Conservation (phyloP, 495 filamentous ascomycete genomes). For the Neurospora sublineolata region DNA sequence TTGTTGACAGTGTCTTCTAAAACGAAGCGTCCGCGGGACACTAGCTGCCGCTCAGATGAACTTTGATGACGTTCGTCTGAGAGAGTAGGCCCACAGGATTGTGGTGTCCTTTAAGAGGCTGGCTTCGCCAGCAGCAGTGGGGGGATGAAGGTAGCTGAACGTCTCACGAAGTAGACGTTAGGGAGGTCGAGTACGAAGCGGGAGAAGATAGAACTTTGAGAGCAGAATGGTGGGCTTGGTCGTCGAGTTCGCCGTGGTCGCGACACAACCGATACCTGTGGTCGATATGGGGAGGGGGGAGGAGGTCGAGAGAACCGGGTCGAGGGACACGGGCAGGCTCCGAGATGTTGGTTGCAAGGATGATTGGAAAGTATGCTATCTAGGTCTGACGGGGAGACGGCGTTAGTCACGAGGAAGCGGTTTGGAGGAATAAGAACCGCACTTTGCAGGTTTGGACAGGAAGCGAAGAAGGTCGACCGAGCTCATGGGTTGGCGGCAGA, state of each 20-base stretch:
- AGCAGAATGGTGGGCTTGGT: conserved; percentile 72
- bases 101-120: conserved; percentile 36
- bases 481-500: conserved; percentile 52
- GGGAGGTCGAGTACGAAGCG: conserved; percentile 74
- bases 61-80: conserved; percentile 73
- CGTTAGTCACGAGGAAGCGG: conserved; percentile 3
- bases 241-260: conserved; percentile 51
- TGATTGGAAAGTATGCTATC: conserved; percentile 59
- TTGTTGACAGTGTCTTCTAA: conserved; percentile 6
- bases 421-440: conserved; percentile 22
- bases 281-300: conserved; percentile 53
- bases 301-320: conserved; percentile 2
- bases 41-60: conserved; percentile 81
- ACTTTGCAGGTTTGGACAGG: conserved; percentile 95
- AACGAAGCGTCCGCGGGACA: conserved; percentile 44
- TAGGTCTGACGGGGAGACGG: conserved; percentile 47
- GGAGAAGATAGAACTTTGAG: conserved; percentile 65
- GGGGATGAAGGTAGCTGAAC: conserved; percentile 27
- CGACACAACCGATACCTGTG: conserved; percentile 77
- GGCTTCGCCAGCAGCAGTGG: conserved; percentile 47
- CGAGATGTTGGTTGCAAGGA: conserved; percentile 4
- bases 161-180: conserved; percentile 59
- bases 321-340: conserved; percentile 1
- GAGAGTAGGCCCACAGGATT: conserved; percentile 88
- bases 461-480: conserved; percentile 85